These are phyloP conservation scores for Linnemannia zychae DNA, from an alignment of 192 early-diverging fungal species.

Conservation along the genomic window DNA sequence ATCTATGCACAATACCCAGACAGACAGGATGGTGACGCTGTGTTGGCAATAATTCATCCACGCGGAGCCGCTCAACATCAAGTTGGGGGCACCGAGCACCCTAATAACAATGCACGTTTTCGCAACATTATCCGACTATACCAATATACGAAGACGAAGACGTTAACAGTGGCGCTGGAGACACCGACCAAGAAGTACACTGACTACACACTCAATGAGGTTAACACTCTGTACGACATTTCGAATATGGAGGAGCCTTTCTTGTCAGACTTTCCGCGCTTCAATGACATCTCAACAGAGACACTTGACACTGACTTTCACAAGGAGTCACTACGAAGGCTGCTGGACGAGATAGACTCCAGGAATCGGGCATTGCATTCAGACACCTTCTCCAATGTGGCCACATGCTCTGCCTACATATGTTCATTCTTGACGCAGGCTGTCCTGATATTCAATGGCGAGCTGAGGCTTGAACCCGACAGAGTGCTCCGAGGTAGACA, in stretches of 20 bases:
- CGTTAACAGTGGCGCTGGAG: conserved; percentile 29
- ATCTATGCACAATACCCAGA: conserved; percentile 14
- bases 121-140: conserved; percentile 27
- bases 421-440: conserved; percentile 36
- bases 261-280: conserved; percentile 12
- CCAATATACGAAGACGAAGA: conserved; percentile 22
- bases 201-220: conserved; percentile 28
- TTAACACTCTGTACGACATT: conserved; percentile 23
- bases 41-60: conserved; percentile 27
- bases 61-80: conserved; percentile 22
- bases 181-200: conserved; percentile 30
- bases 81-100: conserved; percentile 22
- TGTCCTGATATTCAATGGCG: conserved; percentile 25
- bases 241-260: conserved; percentile 14
- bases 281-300: conserved; percentile 14
- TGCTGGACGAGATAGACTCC: conserved; percentile 19
- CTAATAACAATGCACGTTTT: conserved; percentile 13
- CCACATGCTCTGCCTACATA: conserved; percentile 25
- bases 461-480: conserved; percentile 29
- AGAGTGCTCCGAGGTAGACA: conserved; percentile 24
- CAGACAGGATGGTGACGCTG: conserved; percentile 21
- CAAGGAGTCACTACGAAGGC: conserved; percentile 21
- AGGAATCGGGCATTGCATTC: conserved; percentile 2
- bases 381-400: conserved; percentile 1
- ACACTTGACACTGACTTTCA: conserved; percentile 11